A percentile compares a stretch with the other conserved stretches of the same genome.
Conservation (phyloP, 257 asterid genomes). For the Salvia hispanica region DNA sequence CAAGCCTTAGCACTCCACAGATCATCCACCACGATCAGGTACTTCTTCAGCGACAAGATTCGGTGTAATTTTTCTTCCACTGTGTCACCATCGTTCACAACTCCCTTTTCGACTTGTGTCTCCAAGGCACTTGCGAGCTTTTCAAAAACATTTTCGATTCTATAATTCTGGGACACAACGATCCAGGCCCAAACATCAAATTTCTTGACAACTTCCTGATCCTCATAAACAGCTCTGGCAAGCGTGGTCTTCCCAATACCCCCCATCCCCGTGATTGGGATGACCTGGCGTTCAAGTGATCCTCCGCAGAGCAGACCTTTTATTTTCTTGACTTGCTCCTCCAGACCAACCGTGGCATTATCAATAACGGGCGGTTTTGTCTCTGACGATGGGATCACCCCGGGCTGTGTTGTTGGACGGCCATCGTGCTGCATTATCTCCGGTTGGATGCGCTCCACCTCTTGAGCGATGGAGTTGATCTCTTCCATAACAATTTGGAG, state of each 20-base stretch:
- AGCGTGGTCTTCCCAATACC: neutral
- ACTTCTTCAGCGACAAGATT: neutral
- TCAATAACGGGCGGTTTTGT: neutral
- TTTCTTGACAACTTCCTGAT: neutral
- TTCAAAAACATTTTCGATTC: neutral
- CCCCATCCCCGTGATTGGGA: neutral
- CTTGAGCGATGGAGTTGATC: neutral
- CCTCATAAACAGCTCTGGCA: neutral
- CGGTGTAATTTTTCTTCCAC: neutral
- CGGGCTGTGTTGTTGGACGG: neutral
- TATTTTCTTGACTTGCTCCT: neutral
- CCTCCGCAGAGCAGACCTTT: neutral
- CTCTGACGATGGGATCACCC: neutral
- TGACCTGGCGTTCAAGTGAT: neutral
- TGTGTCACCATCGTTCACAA: neutral
- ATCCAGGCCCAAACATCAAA: neutral
- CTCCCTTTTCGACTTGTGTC: too few relatives aligned
- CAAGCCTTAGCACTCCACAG: neutral
- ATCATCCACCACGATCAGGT: conserved; percentile 6
- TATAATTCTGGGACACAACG: neutral
- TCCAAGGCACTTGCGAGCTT: neutral
- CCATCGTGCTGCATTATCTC: too few relatives aligned
- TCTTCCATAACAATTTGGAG: neutral
- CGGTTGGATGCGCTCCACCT: neutral
- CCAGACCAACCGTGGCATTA: neutral